Evolutionary conservation across 1,284 basidiomycete genomes (phyloP), one percentile per base, ranked within the genome.

Genomic region (Ceratobasidium sp.): DNA sequence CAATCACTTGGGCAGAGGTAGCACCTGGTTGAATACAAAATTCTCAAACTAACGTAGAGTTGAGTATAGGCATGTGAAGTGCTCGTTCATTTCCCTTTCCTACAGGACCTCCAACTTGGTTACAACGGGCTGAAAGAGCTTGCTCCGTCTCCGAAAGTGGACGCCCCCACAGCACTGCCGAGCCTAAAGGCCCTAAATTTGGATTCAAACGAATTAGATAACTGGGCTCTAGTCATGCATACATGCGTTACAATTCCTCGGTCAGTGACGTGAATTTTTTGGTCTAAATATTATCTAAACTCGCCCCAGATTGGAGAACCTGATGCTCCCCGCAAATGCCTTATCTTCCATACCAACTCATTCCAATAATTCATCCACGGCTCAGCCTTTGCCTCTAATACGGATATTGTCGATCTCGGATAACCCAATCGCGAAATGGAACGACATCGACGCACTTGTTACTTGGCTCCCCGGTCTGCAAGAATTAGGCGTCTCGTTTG

Each of bases 31-130:
- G 14, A 19, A n/a, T 41, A 24, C 11, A 41, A 11, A 5, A 41
- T 11, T 6, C 2, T n/a, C 4, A 14, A 17, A 51, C 33, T 62
- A n/a, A 33, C 48, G 54, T 29, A 36, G 11, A 74, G 24, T 36
- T 36, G 36, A 48, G 72, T 71, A 31, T 19, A 75, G 82, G 84
- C 75, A 82, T 24, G 82, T 86, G 73, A 75, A 78, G 17, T 82
- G 92, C 33, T 85, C 87, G 7, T 73, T 57, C 85, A 82, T 44
- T 91, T 97, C 84, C 89, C 91, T 0, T 81, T 81, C 27, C 83
- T 99, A 29, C 84, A 84, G 54, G 79, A 86, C 0, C 84, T 97
- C 4, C 93, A 97, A 82, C 81, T 96, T 71, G 95, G 95, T 7
- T 89, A 91, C 82, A 98, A 98, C 80, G 79, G 81, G 27, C 82